Base-by-base conservation (phyloP, 2,329 filamentous ascomycete species). In the Phialophora expanda region DNA sequence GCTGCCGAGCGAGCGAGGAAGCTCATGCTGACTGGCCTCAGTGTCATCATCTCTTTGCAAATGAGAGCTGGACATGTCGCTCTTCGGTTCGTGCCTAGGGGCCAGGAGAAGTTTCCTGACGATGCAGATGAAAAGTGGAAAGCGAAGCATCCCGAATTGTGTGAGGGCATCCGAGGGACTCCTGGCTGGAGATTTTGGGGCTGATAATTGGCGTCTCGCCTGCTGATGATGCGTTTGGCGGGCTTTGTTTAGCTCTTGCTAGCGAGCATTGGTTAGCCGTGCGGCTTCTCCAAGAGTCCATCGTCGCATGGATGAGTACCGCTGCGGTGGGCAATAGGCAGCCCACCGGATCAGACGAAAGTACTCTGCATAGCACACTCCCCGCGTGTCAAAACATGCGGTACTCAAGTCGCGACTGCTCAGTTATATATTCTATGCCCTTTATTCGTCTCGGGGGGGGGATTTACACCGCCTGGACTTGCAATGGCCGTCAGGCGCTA, bases 31-130 rank as follows among this genome's bases (percentile, higher is more conserved):
- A 78, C 81, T 34, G 87, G 80, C 14, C 81, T 89, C 71, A 82
- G 79, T 30, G 85, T 85, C n/a, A 77, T 91, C 64, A 83, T 94
- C 66, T 93, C 91, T 66, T 79, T 94, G 70, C 90, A 92, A 78
- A 81, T 94, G 76, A 82, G 87, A 32, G 82, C 79, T n/a, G 79
- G 80, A 5, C 57, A 68, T 54, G 86, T 94, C 38, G 88, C 89
- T 0, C 79, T 94, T 48, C 79, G 90, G 69, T 77, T 94, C 69
- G 88, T 91, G 9, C 86, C 80, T 78, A 86, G 89, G 70, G 90
- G 90, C 0, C 78, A 85, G 69, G 91, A 93, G 82, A 84, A 84
- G 73, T 93, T 93, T 78, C 70, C 70, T 44, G 64, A 68, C 9
- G 62, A 73, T 61, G 66, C 76, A 73, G 70, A 73, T 61, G 67